Evolutionary conservation across 1,139 yeast species (phyloP).

Genomic region (Zhuliangozyma blackwelliae): DNA sequence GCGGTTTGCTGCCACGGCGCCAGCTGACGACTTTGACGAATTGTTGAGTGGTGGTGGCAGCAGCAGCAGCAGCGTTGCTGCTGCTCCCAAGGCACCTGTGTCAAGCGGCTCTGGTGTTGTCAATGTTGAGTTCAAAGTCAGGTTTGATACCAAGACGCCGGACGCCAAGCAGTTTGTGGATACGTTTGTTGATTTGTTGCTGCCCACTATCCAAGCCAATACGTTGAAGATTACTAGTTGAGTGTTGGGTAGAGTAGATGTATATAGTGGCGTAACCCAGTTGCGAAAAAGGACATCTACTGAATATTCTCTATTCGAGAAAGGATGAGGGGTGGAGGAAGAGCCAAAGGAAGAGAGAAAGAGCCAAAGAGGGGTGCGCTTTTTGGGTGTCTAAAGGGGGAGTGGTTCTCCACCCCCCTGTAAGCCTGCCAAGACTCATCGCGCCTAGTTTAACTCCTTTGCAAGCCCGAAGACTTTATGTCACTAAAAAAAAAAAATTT

Average conservation of each 20-base stretch:
- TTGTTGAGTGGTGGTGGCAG: slow-evolving; percentile 20
- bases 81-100: slow-evolving; percentile 6
- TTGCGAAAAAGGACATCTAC: too few species aligned
- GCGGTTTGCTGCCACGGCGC: slow-evolving; percentile 1
- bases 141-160: slow-evolving; percentile 26
- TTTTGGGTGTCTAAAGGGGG: too few species aligned
- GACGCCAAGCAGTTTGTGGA: slow-evolving; percentile 37
- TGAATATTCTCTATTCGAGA: too few species aligned
- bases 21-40: slow-evolving; percentile 34
- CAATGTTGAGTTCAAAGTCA: slow-evolving; percentile 45
- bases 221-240: slow-evolving; percentile 10
- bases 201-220: slow-evolving; percentile 28
- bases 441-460: too few species aligned
- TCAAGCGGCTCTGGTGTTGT: slow-evolving; percentile 16
- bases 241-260: background rate
- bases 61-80: slow-evolving; percentile 40
- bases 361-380: too few species aligned
- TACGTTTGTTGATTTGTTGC: slow-evolving; percentile 28
- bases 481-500: too few species aligned
- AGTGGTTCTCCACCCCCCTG: too few species aligned
- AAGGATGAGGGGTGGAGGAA: too few species aligned
- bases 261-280: too few species aligned
- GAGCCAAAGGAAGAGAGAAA: too few species aligned
- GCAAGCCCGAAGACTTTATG: too few species aligned
- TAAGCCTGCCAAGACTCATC: too few species aligned